These are phyloP conservation scores for Nicotiana attenuata DNA, from an alignment of 257 asterid species.

Conservation along the genomic window DNA sequence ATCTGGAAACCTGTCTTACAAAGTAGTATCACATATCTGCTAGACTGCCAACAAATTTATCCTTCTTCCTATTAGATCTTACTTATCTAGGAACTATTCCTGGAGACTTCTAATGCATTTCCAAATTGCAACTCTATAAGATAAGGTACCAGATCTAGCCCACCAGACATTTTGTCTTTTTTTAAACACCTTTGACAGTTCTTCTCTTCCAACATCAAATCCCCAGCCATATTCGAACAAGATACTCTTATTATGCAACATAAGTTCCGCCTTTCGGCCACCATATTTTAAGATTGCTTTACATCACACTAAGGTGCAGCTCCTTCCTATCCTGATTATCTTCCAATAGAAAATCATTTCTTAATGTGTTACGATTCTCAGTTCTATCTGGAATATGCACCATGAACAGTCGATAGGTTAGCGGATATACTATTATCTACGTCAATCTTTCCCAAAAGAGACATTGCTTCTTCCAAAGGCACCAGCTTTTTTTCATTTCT, in stretches of 20 bases:
- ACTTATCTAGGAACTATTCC: conserved; percentile 3
- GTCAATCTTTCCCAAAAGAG: neutral
- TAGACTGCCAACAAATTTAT: neutral
- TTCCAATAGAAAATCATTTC: too few relatives aligned
- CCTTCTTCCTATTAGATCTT: neutral
- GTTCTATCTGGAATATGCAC: neutral
- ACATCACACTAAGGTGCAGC: too few relatives aligned
- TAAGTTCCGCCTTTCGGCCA: too few relatives aligned
- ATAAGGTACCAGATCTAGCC: neutral
- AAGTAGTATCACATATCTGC: neutral
- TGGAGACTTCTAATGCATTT: neutral
- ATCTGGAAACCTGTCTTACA: neutral
- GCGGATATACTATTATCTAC: neutral
- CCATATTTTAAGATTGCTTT: too few relatives aligned
- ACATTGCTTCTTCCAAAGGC: too few relatives aligned
- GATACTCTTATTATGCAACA: too few relatives aligned
- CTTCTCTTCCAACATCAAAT: neutral
- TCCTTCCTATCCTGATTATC: too few relatives aligned
- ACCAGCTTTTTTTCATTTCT: too few relatives aligned
- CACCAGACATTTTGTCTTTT: neutral
- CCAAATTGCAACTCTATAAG: neutral
- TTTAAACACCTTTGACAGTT: neutral
- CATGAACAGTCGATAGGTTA: neutral
- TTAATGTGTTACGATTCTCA: too few relatives aligned
- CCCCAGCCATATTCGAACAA: neutral